Evolutionary conservation across 306 rosid genomes (phyloP).

Genomic region (Clitoria ternatea): DNA sequence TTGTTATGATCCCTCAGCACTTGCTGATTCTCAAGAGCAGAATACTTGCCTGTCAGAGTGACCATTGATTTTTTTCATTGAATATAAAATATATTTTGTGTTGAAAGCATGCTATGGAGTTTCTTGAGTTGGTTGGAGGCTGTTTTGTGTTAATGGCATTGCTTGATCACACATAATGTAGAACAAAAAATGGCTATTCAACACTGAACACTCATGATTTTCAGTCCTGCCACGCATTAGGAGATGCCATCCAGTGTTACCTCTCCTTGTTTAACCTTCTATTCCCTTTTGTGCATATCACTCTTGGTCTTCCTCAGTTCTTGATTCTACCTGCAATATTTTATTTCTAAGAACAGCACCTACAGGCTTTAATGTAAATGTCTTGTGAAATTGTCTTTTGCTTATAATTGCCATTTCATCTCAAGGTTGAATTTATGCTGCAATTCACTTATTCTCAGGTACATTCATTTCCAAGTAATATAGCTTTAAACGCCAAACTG

Average conservation of each 20-base stretch:
- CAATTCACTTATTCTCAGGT: neutral
- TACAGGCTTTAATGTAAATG: neutral
- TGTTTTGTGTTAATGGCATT: neutral
- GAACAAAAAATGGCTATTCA: slow-evolving; percentile 6
- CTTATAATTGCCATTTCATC: neutral
- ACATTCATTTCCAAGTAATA: neutral
- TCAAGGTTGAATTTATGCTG: neutral
- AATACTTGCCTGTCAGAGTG: neutral
- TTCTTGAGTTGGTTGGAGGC: slow-evolving; percentile 2
- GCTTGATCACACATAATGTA: neutral
- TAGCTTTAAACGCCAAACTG: neutral
- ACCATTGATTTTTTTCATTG: neutral
- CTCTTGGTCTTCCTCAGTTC: slow-evolving; percentile 5
- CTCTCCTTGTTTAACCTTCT: neutral
- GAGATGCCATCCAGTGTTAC: neutral
- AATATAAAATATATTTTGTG: neutral
- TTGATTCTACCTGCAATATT: neutral
- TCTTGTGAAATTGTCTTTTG: neutral
- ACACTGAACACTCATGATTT: neutral
- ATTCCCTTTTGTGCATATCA: neutral
- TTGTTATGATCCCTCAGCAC: neutral
- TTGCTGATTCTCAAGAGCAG: neutral
- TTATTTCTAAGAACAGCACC: neutral
- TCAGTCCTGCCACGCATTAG: slow-evolving; percentile 2
- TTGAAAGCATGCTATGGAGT: neutral